phyloP scores from a whole-genome alignment of 352 stramenopile species.

The Lagenidium giganteum region DNA sequence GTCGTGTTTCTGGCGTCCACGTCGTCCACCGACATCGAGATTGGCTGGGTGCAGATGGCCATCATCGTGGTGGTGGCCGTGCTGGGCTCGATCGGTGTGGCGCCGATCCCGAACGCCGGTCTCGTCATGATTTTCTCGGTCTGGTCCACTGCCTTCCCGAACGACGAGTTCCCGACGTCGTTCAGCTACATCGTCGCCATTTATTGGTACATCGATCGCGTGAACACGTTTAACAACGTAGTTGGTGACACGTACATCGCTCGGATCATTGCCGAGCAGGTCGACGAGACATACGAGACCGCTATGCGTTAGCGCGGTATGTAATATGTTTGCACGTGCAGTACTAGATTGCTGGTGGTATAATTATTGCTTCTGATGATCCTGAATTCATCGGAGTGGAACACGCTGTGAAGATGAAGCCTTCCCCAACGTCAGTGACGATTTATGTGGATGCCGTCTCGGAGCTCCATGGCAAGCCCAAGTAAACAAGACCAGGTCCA shows the following conservation, averaged over 20 bases:
- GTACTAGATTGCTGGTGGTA: too few relatives aligned
- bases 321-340: too few relatives aligned
- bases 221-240: slow-evolving; percentile 52
- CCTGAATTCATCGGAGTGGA: too few relatives aligned
- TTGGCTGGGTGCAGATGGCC: slow-evolving; percentile 29
- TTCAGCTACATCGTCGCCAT: slow-evolving; percentile 59
- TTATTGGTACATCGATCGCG: slow-evolving; percentile 44
- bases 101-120: slow-evolving; percentile 45
- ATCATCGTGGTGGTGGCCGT: slow-evolving; percentile 45
- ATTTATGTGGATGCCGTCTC: too few relatives aligned
- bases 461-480: too few relatives aligned
- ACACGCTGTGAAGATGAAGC: too few relatives aligned
- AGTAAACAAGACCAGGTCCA: too few relatives aligned
- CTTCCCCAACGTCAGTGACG: too few relatives aligned
- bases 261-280: slow-evolving; percentile 54
- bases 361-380: too few relatives aligned
- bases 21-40: slow-evolving; percentile 11
- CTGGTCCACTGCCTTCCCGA: slow-evolving; percentile 43
- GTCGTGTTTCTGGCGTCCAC: slow-evolving; percentile 67
- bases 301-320: too few relatives aligned
- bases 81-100: slow-evolving; percentile 34
- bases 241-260: slow-evolving; percentile 47
- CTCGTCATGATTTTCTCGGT: slow-evolving; percentile 58
- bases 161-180: slow-evolving; percentile 27
- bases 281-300: slow-evolving; percentile 47